Evolutionary conservation across 441 rosid species (phyloP), one percentile per base, ranked within the genome.

Genomic region (Theobroma grandiflorum): DNA sequence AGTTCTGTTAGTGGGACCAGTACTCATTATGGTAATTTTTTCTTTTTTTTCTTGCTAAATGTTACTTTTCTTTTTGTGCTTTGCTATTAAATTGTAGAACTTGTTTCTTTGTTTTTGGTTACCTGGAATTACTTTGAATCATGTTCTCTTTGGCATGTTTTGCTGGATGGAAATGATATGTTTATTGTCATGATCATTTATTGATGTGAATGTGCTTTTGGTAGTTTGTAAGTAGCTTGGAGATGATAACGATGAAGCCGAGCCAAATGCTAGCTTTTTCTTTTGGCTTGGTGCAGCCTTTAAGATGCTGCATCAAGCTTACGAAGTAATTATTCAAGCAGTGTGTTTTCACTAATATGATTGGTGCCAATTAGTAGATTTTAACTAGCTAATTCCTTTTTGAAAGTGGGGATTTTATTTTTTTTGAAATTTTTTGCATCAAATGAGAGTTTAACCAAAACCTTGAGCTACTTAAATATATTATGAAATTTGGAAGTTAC

Each of bases 1-100:
- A 93, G 85, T 84, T 93, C 99, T 85, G 85, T 86, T 74, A 88
- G 94, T 80, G 91, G 90, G 82, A 87, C 93, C 75, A 89, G 88
- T 78, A 80, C 93, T 18, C 89, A 82, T 83, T 90, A 69, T 77
- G 97, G 99, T 96, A 92, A 88, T 37, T 68, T 59, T 59, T 62
- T 10, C 37, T 55, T 42, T 22, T 45, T 75, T 72, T 75, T 65
- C 62, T 35, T 78, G 22, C 4, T 73, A 40, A 15, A 43, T 53
- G 55, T 82, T 59, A 15, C 18, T 67, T 33, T 43, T 67, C 33
- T 68, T 20, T 38, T 58, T 57, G 31, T 58, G 37, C 50, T 73
- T 33, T 74, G 55, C 53, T 42, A 8, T 43, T 74, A 22, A 59
- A 26, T 74, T 74, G 22, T 14, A 22, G 22, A 57, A 40, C 22